Evolutionary conservation across 2,329 filamentous ascomycete species (phyloP).

Genomic region (Alternaria ventricosa): DNA sequence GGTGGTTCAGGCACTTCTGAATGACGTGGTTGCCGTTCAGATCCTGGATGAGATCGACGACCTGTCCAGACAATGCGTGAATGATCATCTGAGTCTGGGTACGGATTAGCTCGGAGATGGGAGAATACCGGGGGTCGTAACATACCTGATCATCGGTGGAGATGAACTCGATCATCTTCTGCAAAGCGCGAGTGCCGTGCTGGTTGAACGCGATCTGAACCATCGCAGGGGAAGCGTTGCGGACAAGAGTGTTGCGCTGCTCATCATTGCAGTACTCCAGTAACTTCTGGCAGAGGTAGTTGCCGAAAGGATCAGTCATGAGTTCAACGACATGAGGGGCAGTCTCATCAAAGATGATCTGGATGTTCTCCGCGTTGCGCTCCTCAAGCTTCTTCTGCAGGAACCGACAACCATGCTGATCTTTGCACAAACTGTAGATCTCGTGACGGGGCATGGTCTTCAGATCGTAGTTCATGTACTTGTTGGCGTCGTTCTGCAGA

Average conservation of each 20-base stretch:
- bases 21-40: conserved; percentile 99
- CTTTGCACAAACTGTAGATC: conserved; percentile 92
- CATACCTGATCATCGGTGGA: conserved; percentile 75
- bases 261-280: conserved; percentile 95
- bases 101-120: conserved; percentile 13
- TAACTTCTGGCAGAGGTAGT: conserved; percentile 98
- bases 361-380: conserved; percentile 79
- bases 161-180: conserved; percentile 99
- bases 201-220: conserved; percentile 95
- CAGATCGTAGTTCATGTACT: conserved; percentile 82
- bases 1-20: conserved; percentile 97
- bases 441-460: conserved; percentile 77
- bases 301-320: conserved; percentile 98
- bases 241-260: conserved; percentile 89
- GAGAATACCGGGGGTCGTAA: conserved; percentile 9
- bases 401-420: conserved; percentile 96
- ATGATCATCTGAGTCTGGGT: conserved; percentile 78
- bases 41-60: conserved; percentile 95
- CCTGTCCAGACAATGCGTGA: conserved; percentile 77
- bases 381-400: conserved; percentile 97
- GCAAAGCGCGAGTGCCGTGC: conserved; percentile 92
- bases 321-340: conserved; percentile 93
- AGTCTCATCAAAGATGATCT: conserved; percentile 94
- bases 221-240: conserved; percentile 86
- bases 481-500: conserved; percentile 70